phyloP scores from a whole-genome alignment of 805 yeast genomes.

The Pichia californica region DNA sequence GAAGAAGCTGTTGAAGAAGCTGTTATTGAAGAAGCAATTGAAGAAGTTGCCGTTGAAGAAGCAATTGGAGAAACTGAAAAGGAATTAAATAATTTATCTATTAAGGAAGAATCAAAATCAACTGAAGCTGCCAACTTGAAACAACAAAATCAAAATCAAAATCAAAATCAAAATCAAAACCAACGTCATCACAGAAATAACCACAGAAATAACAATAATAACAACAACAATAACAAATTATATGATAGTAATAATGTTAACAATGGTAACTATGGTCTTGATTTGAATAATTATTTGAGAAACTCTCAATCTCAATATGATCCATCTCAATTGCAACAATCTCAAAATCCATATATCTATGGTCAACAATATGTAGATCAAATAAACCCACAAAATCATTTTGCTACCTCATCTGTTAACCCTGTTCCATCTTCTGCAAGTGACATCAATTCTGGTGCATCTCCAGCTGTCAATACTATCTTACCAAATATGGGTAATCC shows the following conservation, averaged over 20 bases:
- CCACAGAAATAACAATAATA: constrained; percentile 18
- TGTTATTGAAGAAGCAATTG: constrained; percentile 10
- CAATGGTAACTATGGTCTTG: constrained; percentile 18
- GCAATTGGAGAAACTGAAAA: too few species aligned
- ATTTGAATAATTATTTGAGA: constrained; percentile 24
- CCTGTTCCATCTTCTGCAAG: constrained; percentile 1
- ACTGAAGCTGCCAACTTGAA: constrained; percentile 12
- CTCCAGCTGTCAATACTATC: constrained; percentile 16
- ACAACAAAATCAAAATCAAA: constrained; percentile 9
- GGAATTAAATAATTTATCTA: constrained; percentile 7
- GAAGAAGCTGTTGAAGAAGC: constrained; percentile 28
- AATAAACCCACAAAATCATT: constrained; percentile 17
- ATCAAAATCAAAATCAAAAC: constrained; percentile 18
- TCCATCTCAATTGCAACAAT: constrained; percentile 21
- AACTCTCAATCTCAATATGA: constrained; percentile 20
- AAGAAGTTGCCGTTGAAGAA: constrained; percentile 9
- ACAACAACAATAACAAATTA: constrained; percentile 18
- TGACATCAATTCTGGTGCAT: constrained; percentile 8
- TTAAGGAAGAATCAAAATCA: constrained; percentile 7
- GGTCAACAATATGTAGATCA: constrained; percentile 20
- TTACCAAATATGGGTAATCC: constrained; percentile 17
- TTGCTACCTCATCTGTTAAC: constrained; percentile 5
- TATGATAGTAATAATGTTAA: constrained; percentile 15
- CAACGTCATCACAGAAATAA: constrained; percentile 15
- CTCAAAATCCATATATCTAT: constrained; percentile 13